Evolutionary conservation across 495 filamentous ascomycete species (phyloP).

Genomic region (Lophiostoma macrostomum): DNA sequence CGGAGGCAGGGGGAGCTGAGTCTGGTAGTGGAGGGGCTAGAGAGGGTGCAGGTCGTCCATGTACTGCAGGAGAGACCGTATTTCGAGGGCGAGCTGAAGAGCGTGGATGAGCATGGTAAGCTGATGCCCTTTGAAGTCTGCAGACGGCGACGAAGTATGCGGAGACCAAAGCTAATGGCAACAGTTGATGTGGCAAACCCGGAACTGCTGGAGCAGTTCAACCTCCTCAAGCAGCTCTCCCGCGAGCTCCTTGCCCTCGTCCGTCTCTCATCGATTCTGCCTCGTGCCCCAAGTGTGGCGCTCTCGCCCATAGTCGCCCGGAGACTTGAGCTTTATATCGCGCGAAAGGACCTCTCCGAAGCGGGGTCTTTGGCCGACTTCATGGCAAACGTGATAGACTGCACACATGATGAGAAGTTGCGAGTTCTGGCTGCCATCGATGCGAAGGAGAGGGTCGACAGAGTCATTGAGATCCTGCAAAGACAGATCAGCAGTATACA

Average conservation of each 20-base stretch:
- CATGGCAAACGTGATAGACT: constrained; percentile 86
- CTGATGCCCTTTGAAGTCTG: background rate
- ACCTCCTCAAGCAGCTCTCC: constrained; percentile 74
- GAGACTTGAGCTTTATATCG: constrained; percentile 80
- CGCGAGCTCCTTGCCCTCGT: constrained; percentile 77
- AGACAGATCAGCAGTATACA: constrained; percentile 78
- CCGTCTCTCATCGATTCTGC: constrained; percentile 70
- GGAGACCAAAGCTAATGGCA: constrained; percentile 6
- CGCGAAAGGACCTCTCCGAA: constrained; percentile 68
- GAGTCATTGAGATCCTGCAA: constrained; percentile 74
- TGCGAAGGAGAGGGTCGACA: constrained; percentile 71
- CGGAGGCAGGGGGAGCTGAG: constrained; percentile 72
- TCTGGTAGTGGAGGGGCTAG: constrained; percentile 80
- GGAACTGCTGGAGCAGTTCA: constrained; percentile 65
- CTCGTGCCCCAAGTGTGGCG: constrained; percentile 55
- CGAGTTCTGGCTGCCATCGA: constrained; percentile 74
- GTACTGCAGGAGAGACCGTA: constrained; percentile 75
- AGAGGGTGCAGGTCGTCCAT: constrained; percentile 71
- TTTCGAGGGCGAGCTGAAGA: constrained; percentile 72
- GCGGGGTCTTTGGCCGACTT: constrained; percentile 92
- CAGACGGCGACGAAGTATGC: constrained; percentile 5
- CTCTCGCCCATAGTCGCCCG: constrained; percentile 81
- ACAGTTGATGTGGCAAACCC: constrained; percentile 47
- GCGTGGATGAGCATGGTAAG: constrained; percentile 60
- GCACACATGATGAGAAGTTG: constrained; percentile 81